Conservation (phyloP, 2,329 filamentous ascomycete genomes). For the Alternaria triticina region DNA sequence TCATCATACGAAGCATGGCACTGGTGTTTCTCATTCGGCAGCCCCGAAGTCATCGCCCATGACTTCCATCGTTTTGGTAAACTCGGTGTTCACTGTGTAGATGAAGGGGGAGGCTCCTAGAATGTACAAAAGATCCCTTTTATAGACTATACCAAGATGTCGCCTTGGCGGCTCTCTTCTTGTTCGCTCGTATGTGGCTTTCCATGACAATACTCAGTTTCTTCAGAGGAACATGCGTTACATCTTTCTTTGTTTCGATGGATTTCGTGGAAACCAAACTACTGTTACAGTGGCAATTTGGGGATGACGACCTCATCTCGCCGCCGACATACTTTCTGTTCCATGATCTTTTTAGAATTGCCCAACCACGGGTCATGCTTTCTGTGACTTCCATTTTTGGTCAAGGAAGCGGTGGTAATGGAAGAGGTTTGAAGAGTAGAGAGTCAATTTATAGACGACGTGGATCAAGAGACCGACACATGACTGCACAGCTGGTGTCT, state of each 20-base stretch:
- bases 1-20: background rate
- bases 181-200: background rate
- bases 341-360: background rate
- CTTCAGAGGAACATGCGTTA: background rate
- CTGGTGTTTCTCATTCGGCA: rapidly evolving
- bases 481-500: background rate
- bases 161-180: background rate
- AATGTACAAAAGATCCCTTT: background rate
- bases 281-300: background rate
- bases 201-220: background rate
- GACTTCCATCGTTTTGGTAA: background rate
- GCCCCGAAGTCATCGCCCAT: background rate
- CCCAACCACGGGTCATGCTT: background rate
- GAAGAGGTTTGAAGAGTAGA: background rate
- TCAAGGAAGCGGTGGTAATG: background rate
- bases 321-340: background rate
- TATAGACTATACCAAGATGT: background rate
- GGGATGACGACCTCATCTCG: background rate
- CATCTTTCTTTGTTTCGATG: background rate
- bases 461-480: background rate
- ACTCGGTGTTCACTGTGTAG: rapidly evolving
- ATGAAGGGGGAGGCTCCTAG: background rate
- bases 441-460: background rate
- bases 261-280: background rate
- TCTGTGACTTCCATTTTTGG: rapidly evolving